phyloP scores from a whole-genome alignment of 257 asterid species.

The Solanum appendiculatum region DNA sequence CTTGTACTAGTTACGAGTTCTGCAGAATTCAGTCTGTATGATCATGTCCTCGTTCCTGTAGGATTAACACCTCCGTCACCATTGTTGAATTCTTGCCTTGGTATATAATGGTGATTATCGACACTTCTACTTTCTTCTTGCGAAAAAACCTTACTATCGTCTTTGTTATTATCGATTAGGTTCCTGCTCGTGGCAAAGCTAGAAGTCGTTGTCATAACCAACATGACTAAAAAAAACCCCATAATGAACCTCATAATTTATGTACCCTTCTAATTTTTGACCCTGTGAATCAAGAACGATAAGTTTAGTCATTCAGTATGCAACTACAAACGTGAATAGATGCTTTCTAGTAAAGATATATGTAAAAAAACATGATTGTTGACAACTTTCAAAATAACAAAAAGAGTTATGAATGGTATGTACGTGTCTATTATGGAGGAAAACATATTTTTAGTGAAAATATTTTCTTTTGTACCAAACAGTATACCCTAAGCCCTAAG shows the following conservation, averaged over 20 bases:
- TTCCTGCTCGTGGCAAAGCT: background rate
- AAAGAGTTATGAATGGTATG: background rate
- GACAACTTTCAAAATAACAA: background rate
- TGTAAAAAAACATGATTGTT: too few relatives aligned
- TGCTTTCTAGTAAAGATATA: background rate
- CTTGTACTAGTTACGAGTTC: background rate
- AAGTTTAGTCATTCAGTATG: background rate
- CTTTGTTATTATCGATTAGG: background rate
- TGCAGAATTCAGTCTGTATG: background rate
- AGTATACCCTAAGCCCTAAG: background rate
- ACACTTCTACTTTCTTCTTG: background rate
- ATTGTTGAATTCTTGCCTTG: slow-evolving; percentile 18
- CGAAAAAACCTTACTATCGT: background rate
- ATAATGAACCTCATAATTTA: background rate
- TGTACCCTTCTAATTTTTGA: background rate
- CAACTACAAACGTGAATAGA: background rate
- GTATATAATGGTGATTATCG: slow-evolving; percentile 15
- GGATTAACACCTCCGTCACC: background rate
- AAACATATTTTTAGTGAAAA: background rate
- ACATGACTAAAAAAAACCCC: background rate
- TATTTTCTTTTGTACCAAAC: too few relatives aligned
- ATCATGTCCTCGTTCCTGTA: background rate
- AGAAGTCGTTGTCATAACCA: background rate
- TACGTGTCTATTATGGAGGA: background rate
- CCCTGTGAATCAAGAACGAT: background rate